phyloP scores from a whole-genome alignment of 768 basidiomycete genomes.

The Naematelia encephala region DNA sequence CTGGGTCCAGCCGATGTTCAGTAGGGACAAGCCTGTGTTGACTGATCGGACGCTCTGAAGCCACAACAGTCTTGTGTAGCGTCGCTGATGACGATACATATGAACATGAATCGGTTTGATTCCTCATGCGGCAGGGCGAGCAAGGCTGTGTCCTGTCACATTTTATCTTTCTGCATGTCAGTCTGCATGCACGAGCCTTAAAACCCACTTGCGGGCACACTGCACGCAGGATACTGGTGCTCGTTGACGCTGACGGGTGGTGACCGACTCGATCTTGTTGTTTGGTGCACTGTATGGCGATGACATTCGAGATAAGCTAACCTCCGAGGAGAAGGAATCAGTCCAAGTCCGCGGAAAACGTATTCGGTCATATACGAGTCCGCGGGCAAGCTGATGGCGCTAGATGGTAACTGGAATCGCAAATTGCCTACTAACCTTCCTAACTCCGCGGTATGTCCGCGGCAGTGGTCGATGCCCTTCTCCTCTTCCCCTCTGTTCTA shows the following conservation, averaged over 20 bases:
- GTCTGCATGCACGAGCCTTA: neutral
- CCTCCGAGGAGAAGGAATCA: too few relatives aligned
- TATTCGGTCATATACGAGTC: too few relatives aligned
- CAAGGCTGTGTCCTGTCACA: constrained; percentile 3
- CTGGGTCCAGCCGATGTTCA: neutral
- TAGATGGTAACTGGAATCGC: too few relatives aligned
- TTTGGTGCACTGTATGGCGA: too few relatives aligned
- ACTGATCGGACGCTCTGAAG: neutral
- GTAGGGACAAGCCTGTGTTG: neutral
- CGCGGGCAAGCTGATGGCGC: too few relatives aligned
- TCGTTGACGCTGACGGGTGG: neutral
- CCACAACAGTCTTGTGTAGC: neutral
- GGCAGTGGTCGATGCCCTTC: too few relatives aligned
- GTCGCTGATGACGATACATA: neutral
- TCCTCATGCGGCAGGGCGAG: neutral
- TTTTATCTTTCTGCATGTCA: constrained; percentile 1
- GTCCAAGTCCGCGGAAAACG: too few relatives aligned
- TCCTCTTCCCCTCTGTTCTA: neutral
- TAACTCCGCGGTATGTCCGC: too few relatives aligned
- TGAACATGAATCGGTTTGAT: neutral
- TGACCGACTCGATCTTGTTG: too few relatives aligned
- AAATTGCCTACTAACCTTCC: too few relatives aligned
- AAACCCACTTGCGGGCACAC: constrained; percentile 1
- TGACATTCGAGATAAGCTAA: too few relatives aligned
- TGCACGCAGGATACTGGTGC: constrained; percentile 1